These are phyloP conservation scores for Phanerodontia chrysosporium DNA, from an alignment of 768 basidiomycete genomes.

Conservation along the genomic window DNA sequence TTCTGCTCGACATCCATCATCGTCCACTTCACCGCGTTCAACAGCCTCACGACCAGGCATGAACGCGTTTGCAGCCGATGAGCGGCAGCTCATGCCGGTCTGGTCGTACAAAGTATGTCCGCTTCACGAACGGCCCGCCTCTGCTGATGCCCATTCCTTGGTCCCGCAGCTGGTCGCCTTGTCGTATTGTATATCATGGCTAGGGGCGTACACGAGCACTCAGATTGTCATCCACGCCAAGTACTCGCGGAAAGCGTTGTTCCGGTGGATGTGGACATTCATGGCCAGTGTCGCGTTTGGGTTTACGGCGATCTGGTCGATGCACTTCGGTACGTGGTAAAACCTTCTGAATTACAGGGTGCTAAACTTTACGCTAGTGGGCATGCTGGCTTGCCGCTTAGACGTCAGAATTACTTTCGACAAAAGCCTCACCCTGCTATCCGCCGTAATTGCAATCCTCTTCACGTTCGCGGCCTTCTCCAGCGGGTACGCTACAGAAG, in stretches of 20 bases:
- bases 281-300: slow-evolving; percentile 26
- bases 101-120: slow-evolving; percentile 24
- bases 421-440: slow-evolving; percentile 20
- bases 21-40: too few relatives aligned
- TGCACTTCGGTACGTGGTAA: slow-evolving; percentile 26
- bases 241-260: slow-evolving; percentile 17
- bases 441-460: slow-evolving; percentile 22
- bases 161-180: slow-evolving; percentile 21
- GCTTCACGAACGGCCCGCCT: neutral
- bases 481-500: slow-evolving; percentile 18
- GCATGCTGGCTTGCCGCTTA: slow-evolving; percentile 26
- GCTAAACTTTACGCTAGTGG: slow-evolving; percentile 4
- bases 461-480: slow-evolving; percentile 27
- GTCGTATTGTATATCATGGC: slow-evolving; percentile 27
- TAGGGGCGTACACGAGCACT: slow-evolving; percentile 27
- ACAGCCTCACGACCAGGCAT: slow-evolving; percentile 8
- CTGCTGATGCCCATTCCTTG: neutral
- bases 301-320: slow-evolving; percentile 27
- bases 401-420: slow-evolving; percentile 23
- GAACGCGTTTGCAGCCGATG: slow-evolving; percentile 13
- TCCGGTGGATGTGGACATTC: slow-evolving; percentile 24
- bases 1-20: neutral
- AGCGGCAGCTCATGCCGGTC: slow-evolving; percentile 21
- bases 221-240: slow-evolving; percentile 28
- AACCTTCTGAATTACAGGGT: neutral